Percentiles rank a stretch among this genome's conserved stretches.
These are phyloP conservation scores for Jamesozyma piceae DNA, from an alignment of 805 yeast genomes.

Conservation along the genomic window DNA sequence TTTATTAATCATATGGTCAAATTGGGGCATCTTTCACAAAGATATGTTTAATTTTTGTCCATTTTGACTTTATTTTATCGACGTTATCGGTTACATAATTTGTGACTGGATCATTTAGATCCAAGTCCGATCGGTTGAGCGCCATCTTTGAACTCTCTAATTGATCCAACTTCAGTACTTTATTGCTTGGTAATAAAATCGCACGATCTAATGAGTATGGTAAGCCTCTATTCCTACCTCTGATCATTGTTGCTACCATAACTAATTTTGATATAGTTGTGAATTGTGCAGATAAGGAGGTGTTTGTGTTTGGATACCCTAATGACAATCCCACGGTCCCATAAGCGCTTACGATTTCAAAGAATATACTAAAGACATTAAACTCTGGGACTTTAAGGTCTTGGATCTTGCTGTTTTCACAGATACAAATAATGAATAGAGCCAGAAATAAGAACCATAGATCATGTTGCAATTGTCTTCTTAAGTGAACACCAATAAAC, in stretches of 20 bases:
- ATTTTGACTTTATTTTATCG: not conserved
- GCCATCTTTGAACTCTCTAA: constrained; percentile 35
- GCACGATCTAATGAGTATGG: constrained; percentile 93
- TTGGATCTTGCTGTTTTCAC: constrained; percentile 61
- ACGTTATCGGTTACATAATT: constrained; percentile 15
- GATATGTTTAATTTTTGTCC: not conserved
- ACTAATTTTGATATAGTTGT: constrained; percentile 68
- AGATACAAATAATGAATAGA: constrained; percentile 72
- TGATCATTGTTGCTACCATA: constrained; percentile 77
- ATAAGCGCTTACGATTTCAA: constrained; percentile 88
- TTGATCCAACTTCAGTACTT: constrained; percentile 50
- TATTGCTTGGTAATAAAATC: constrained; percentile 67
- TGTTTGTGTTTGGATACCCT: constrained; percentile 60
- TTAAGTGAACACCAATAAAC: constrained; percentile 75
- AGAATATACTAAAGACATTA: constrained; percentile 60
- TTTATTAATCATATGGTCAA: no score
- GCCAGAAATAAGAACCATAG: constrained; percentile 91
- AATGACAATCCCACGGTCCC: constrained; percentile 91
- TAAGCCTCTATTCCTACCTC: constrained; percentile 94
- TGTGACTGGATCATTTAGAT: constrained; percentile 20
- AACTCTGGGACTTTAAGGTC: constrained; percentile 40
- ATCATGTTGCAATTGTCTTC: constrained; percentile 87
- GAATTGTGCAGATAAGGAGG: constrained; percentile 73
- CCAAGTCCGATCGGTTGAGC: not conserved
- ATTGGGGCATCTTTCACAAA: no score